Conservation (phyloP, 345 rosid genomes). For the Chamaenerion angustifolium region DNA sequence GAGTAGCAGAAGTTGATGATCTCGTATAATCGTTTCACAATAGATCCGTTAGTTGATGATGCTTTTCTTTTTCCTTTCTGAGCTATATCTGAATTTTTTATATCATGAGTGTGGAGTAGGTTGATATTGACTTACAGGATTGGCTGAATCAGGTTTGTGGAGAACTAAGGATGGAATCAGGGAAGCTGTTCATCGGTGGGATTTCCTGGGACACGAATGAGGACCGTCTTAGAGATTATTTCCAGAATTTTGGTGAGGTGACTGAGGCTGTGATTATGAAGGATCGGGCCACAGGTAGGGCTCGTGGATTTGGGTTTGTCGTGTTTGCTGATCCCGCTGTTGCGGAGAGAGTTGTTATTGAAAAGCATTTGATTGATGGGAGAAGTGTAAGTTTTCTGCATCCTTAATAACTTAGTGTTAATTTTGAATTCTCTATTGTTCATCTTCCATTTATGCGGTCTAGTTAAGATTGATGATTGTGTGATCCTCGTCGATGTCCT, state of each 20-base stretch:
- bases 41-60: constrained; percentile 6
- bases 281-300: constrained; percentile 91
- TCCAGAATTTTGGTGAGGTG: constrained; percentile 66
- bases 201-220: constrained; percentile 93
- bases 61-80: not conserved
- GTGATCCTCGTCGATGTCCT: too few relatives aligned
- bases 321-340: constrained; percentile 70
- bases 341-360: constrained; percentile 68
- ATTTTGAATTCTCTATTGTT: too few relatives aligned
- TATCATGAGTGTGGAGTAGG: too few relatives aligned
- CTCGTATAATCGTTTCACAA: not conserved
- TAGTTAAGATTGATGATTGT: too few relatives aligned
- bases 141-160: constrained; percentile 8
- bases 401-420: not conserved
- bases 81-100: not conserved
- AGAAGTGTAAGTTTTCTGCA: constrained; percentile 39
- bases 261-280: constrained; percentile 82
- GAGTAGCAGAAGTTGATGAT: not conserved
- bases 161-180: constrained; percentile 77
- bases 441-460: too few relatives aligned
- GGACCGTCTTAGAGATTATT: constrained; percentile 75
- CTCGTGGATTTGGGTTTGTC: constrained; percentile 88
- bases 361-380: constrained; percentile 71
- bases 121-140: not conserved
- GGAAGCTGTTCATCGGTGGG: constrained; percentile 88